phyloP scores from a whole-genome alignment of 768 basidiomycete genomes.

The Xerocomus brunneocitrinus region DNA sequence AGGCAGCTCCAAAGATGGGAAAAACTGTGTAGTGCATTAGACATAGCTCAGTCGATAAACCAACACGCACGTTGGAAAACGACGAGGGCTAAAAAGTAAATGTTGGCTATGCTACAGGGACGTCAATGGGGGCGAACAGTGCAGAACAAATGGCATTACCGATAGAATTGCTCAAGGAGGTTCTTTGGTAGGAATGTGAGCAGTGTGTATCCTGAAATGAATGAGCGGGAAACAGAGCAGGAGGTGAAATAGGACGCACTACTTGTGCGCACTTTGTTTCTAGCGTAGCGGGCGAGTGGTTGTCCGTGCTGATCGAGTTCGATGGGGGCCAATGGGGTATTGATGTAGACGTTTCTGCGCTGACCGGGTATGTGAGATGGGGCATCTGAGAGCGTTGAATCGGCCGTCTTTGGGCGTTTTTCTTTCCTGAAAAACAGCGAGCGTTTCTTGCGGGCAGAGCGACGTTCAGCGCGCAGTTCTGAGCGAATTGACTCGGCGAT shows the following conservation, averaged over 20 bases:
- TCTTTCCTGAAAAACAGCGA: slow-evolving; percentile 58
- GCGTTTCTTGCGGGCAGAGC: slow-evolving; percentile 43
- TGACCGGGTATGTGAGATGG: slow-evolving; percentile 39
- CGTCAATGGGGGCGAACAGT: background rate
- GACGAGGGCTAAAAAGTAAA: slow-evolving; percentile 86
- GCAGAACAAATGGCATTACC: slow-evolving; percentile 41
- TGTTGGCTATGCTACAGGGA: slow-evolving; percentile 68
- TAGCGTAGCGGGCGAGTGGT: slow-evolving; percentile 69
- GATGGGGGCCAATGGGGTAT: slow-evolving; percentile 56
- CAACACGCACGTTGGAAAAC: slow-evolving; percentile 62
- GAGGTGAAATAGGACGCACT: slow-evolving; percentile 49
- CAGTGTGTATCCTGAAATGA: slow-evolving; percentile 72
- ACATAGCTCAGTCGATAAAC: background rate
- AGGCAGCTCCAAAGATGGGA: slow-evolving; percentile 84
- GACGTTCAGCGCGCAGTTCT: slow-evolving; percentile 64
- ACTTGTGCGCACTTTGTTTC: slow-evolving; percentile 93
- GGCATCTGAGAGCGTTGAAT: slow-evolving; percentile 27
- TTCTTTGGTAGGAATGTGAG: slow-evolving; percentile 93
- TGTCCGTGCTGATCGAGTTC: slow-evolving; percentile 73
- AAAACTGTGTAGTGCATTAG: slow-evolving; percentile 53
- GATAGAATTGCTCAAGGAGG: slow-evolving; percentile 89
- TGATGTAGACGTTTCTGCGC: slow-evolving; percentile 79
- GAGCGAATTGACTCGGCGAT: slow-evolving; percentile 82
- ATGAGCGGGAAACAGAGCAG: background rate
- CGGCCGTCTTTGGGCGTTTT: slow-evolving; percentile 36